Evolutionary conservation across 169 alveolate genomes (phyloP), one percentile per base, ranked within the genome.

Genomic region (Toxoplasma gondii): DNA sequence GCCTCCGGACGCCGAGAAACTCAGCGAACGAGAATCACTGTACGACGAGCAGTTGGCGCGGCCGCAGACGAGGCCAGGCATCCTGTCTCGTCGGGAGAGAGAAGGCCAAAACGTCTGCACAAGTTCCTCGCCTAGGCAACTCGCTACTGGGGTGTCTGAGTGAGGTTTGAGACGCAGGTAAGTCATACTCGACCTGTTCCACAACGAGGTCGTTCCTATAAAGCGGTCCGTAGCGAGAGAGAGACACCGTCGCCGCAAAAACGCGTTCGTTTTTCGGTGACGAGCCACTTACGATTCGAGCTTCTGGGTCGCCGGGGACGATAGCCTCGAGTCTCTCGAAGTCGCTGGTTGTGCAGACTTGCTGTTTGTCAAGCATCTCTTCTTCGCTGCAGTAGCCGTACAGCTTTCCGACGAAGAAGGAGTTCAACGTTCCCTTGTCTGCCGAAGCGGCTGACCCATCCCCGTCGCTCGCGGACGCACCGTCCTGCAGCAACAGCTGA

Each of bases 311-410:
- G 9, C 96, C 97, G 43, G 83, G 86, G 91, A 93, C 91, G 41
- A 81, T 78, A 0, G 95, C 95, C 31, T 96, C 96, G 19, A 93
- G 70, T 5, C 98, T 95, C 78, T 97, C 98, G 43, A 97, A 97
- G 88, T 97, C 98, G 43, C 94, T 97, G n/a, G 98, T 98, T 16
- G 98, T 97, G 91, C 97, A 96, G 58, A 95, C 96, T 74, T 95
- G 96, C 38, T 97, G 95, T 95, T 97, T 97, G 91, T 97, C 97
- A 38, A 95, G 84, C 93, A 96, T 95, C 92, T 97, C 98, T 88
- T 96, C 96, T 31, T 91, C 67, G 80, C 97, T 95, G 94, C 98
- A 97, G 98, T 96, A 96, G 69, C 97, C 98, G 70, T 93, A 91
- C 43, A 97, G 94, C 80, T 95, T 93, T 22, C 98, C 98, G n/a